Evolutionary conservation across 2,329 filamentous ascomycete genomes (phyloP).

Genomic region (Aspergillus bombycis): DNA sequence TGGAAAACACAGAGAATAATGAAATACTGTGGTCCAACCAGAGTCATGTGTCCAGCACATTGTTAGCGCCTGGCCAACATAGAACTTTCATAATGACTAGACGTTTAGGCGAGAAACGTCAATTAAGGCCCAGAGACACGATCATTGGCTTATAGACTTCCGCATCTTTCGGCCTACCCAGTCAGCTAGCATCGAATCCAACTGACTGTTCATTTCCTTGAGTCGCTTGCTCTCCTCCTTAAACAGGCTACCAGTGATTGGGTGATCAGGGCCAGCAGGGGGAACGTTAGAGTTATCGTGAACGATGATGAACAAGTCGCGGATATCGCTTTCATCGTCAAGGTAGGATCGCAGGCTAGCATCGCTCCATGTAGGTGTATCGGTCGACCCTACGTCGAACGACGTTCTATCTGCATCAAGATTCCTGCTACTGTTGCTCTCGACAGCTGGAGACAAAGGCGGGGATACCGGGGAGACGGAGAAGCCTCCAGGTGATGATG

Average conservation of each 20-base stretch:
- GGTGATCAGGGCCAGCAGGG: slow-evolving; percentile 81
- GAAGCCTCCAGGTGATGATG: slow-evolving; percentile 69
- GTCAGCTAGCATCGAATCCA: slow-evolving; percentile 83
- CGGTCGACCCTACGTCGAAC: slow-evolving; percentile 59
- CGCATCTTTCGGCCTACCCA: slow-evolving; percentile 63
- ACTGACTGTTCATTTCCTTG: slow-evolving; percentile 83
- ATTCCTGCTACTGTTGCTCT: slow-evolving; percentile 32
- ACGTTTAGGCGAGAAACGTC: background rate
- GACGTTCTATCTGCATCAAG: slow-evolving; percentile 52
- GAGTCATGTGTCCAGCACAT: slow-evolving; percentile 28
- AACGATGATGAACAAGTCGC: slow-evolving; percentile 86
- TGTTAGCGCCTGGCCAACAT: slow-evolving; percentile 17
- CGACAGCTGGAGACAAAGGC: slow-evolving; percentile 54
- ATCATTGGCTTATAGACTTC: slow-evolving; percentile 24
- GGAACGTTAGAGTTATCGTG: slow-evolving; percentile 87
- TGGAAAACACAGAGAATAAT: slow-evolving; percentile 3
- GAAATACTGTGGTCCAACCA: slow-evolving; percentile 12
- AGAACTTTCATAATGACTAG: background rate
- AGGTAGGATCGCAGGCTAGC: slow-evolving; percentile 83
- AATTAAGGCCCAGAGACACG: background rate
- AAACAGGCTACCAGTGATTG: slow-evolving; percentile 78
- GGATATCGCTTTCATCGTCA: slow-evolving; percentile 84
- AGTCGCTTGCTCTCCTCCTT: slow-evolving; percentile 83
- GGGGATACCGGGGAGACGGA: slow-evolving; percentile 64
- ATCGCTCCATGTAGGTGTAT: slow-evolving; percentile 79